phyloP scores from a whole-genome alignment of 2,329 filamentous ascomycete species.

The Lojkania enalia region DNA sequence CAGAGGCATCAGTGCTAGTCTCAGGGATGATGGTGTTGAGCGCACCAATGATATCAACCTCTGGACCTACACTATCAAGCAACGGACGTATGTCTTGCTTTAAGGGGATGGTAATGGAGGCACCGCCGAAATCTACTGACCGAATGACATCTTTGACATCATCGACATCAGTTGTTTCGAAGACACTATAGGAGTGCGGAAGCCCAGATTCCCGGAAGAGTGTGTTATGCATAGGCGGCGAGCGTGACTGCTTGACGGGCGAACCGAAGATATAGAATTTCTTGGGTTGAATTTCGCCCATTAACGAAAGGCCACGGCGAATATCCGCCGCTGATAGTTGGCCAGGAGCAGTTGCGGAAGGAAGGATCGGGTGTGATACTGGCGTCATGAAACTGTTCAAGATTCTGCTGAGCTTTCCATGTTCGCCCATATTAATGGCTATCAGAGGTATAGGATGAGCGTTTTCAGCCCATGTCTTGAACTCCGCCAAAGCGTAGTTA shows the following conservation, averaged over 20 bases:
- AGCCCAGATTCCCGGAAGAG: slow-evolving; percentile 77
- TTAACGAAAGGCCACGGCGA: slow-evolving; percentile 72
- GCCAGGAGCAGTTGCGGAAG: slow-evolving; percentile 90
- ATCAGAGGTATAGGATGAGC: slow-evolving; percentile 84
- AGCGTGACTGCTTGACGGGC: slow-evolving; percentile 80
- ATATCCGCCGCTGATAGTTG: slow-evolving; percentile 92
- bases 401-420: slow-evolving; percentile 86
- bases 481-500: slow-evolving; percentile 81
- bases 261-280: slow-evolving; percentile 87
- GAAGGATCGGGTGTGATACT: slow-evolving; percentile 85
- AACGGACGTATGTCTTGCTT: slow-evolving; percentile 85
- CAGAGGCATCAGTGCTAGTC: slow-evolving; percentile 40
- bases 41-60: slow-evolving; percentile 82
- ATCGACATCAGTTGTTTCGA: slow-evolving; percentile 71
- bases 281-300: slow-evolving; percentile 76
- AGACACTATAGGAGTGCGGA: slow-evolving; percentile 76
- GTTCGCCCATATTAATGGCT: slow-evolving; percentile 90
- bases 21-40: slow-evolving; percentile 88
- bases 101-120: slow-evolving; percentile 92
- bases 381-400: slow-evolving; percentile 93
- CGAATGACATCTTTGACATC: slow-evolving; percentile 67
- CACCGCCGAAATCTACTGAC: slow-evolving; percentile 79
- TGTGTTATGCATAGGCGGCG: slow-evolving; percentile 85
- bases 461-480: slow-evolving; percentile 74
- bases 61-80: slow-evolving; percentile 77